A percentile compares a stretch with the other conserved stretches of the same genome.
Conservation (phyloP, 345 rosid genomes). For the Eucalyptus erythrocorys region DNA sequence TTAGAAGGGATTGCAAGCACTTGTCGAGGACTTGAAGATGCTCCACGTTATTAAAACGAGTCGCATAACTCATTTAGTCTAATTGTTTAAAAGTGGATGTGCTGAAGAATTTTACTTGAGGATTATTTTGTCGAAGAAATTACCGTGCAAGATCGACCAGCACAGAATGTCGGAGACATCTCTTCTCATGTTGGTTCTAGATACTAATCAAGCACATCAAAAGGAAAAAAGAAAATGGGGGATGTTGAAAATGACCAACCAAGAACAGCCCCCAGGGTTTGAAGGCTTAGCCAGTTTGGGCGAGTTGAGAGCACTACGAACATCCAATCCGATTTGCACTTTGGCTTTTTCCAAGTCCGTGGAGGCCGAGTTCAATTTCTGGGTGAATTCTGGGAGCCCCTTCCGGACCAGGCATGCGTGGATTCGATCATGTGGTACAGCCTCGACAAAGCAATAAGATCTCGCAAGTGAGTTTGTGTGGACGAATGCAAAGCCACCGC, state of each 20-base stretch:
- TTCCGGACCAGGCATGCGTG: constrained; percentile 68
- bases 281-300: constrained; percentile 16
- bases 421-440: constrained; percentile 64
- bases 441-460: constrained; percentile 79
- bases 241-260: not conserved
- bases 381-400: constrained; percentile 76
- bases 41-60: too few species aligned
- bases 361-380: constrained; percentile 66
- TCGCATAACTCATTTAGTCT: too few species aligned
- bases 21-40: too few species aligned
- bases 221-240: not conserved
- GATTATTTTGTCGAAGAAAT: not conserved
- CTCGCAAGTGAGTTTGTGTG: constrained; percentile 85
- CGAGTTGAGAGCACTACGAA: constrained; percentile 48
- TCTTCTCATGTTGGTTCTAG: not conserved
- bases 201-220: not conserved
- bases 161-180: not conserved
- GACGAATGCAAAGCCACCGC: constrained; percentile 81
- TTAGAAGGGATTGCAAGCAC: too few species aligned
- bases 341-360: constrained; percentile 90
- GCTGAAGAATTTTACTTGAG: not conserved
- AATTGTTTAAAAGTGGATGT: not conserved
- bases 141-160: not conserved
- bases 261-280: not conserved
- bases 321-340: constrained; percentile 49